These are phyloP conservation scores for Phialocephala sp. DNA, from an alignment of 2,329 filamentous ascomycete species.

Conservation along the genomic window DNA sequence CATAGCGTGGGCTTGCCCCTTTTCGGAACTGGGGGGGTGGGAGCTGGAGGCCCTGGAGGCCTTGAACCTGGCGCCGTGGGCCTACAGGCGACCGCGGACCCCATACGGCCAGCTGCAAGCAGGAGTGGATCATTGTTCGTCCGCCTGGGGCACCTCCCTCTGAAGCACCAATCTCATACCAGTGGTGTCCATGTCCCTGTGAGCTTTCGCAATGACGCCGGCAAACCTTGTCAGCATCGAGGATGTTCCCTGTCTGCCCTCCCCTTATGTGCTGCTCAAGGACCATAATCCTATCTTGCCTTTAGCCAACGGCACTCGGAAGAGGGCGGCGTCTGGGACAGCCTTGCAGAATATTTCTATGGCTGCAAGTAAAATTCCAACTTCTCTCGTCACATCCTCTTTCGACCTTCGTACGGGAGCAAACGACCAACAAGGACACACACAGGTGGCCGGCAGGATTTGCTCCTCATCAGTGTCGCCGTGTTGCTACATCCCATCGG, in stretches of 20 bases:
- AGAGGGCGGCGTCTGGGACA: constrained; percentile 31
- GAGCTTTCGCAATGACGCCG: constrained; percentile 34
- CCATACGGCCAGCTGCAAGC: background rate
- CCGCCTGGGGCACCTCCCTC: constrained; percentile 27
- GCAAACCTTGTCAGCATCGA: constrained; percentile 35
- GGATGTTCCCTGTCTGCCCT: constrained; percentile 34
- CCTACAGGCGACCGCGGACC: background rate
- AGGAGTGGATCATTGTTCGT: constrained; percentile 29
- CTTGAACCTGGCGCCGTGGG: background rate
- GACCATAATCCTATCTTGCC: constrained; percentile 29
- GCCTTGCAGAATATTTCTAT: constrained; percentile 33
- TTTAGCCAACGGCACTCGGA: constrained; percentile 31
- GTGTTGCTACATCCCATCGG: constrained; percentile 36
- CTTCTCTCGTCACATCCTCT: constrained; percentile 33
- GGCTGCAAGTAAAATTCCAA: constrained; percentile 34
- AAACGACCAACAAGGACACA: constrained; percentile 39
- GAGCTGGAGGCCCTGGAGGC: background rate
- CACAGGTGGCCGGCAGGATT: constrained; percentile 33
- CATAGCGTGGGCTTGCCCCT: constrained; percentile 25
- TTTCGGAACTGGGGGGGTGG: constrained; percentile 20
- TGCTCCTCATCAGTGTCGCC: constrained; percentile 24
- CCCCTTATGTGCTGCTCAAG: constrained; percentile 34
- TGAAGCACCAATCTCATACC: constrained; percentile 33
- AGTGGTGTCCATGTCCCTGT: constrained; percentile 37
- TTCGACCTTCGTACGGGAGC: constrained; percentile 25